Evolutionary conservation across 1,284 basidiomycete species (phyloP), one percentile per base, ranked within the genome.

Genomic region (Apiotrichum sp.): DNA sequence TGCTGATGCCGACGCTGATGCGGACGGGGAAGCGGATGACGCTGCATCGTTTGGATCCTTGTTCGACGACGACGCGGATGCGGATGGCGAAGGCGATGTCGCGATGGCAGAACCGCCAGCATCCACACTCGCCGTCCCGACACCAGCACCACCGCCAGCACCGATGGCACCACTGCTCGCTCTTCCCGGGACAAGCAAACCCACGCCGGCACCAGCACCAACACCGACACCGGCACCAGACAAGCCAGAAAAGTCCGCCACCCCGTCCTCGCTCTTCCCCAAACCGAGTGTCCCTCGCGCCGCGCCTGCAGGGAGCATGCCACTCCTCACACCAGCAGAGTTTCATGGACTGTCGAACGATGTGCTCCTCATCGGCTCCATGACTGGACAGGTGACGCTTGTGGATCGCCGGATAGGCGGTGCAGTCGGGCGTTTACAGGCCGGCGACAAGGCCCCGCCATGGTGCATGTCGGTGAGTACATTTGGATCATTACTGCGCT

Each of bases 321-420:
- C 70, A 0, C 48, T 70, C 9, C 77, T 93, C 34, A 83, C 87
- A 61, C 76, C 81, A 0, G 68, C 79, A 10, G 78, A 77, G 6
- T 89, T 85, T 65, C 71, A 80, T 29, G 75, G 80, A 14, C 90
- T 86, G 74, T 93, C 90, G 31, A 79, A 86, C 4, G 89, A 98
- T 70, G 75, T 96, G 40, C 74, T 98, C 43, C 82, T 98, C 81
- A 93, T 91, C 3, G 86, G 88, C 32, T 87, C 86, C 7, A 87
- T 97, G 61, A 93, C 97, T 65, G 95, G 96, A 1, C 90, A 96
- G 70, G 84, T 96, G n/a, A 84, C 93, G 39, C 73, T 98, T 6
- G 95, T 93, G 86, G 95, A 98, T 70, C 82, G 86, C 63, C 80
- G 57, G 6, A 75, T 73, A 35, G 54, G 57, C 16, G 62, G 62